Percentiles rank a stretch among this genome's conserved stretches.
phyloP scores from a whole-genome alignment of 2,329 filamentous ascomycete genomes.

The Gliomastix tumulicola region DNA sequence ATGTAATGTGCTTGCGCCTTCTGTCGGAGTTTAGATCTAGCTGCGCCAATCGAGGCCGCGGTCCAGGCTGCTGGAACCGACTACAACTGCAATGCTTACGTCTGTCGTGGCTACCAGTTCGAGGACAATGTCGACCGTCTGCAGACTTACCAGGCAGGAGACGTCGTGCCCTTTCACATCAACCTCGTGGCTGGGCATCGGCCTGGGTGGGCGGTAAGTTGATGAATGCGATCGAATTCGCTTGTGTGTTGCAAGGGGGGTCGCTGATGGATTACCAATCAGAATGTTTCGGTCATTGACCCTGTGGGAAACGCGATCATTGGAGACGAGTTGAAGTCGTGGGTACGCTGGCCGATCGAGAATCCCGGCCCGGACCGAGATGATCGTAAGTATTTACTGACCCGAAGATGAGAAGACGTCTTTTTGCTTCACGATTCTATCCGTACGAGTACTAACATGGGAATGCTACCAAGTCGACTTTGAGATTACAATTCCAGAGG shows the following conservation, averaged over 20 bases:
- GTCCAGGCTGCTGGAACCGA: conserved; percentile 7
- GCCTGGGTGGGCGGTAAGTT: conserved; percentile 23
- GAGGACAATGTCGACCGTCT: conserved; percentile 34
- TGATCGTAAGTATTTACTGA: conserved; percentile 1
- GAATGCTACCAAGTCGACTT: too few relatives aligned
- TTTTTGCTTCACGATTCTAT: too few relatives aligned
- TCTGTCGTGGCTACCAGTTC: conserved; percentile 39
- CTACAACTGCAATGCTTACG: conserved; percentile 29
- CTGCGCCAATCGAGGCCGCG: conserved; percentile 3
- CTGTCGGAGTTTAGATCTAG: not conserved
- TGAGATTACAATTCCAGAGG: too few relatives aligned
- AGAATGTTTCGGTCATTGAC: conserved; percentile 53
- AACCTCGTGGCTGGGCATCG: conserved; percentile 34
- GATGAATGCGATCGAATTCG: too few relatives aligned
- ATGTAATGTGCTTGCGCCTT: too few relatives aligned
- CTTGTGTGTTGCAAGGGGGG: too few relatives aligned
- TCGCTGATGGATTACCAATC: too few relatives aligned
- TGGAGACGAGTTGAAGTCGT: conserved; percentile 36
- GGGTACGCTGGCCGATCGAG: conserved; percentile 1
- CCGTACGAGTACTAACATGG: too few relatives aligned
- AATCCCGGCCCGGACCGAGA: conserved; percentile 2
- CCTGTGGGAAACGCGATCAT: conserved; percentile 43
- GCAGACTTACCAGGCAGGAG: conserved; percentile 31
- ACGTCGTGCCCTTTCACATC: conserved; percentile 32
- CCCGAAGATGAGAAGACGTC: too few relatives aligned